Conservation (phyloP, 306 rosid genomes). For the Cicer arietinum region DNA sequence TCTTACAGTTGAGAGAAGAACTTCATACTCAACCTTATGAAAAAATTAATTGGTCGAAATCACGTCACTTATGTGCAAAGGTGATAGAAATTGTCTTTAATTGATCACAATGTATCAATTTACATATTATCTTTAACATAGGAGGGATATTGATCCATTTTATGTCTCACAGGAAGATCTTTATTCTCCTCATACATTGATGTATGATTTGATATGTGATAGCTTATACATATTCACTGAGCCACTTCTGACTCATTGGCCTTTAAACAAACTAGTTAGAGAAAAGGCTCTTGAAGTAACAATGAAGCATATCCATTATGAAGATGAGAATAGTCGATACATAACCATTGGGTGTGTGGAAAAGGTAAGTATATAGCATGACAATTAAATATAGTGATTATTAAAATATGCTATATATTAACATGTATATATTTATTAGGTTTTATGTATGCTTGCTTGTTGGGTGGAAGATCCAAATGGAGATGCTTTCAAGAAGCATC, state of each 20-base stretch:
- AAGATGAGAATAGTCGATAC: constrained; percentile 73
- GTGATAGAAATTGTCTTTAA: constrained; percentile 41
- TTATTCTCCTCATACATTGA: constrained; percentile 63
- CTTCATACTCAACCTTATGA: constrained; percentile 59
- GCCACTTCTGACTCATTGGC: constrained; percentile 79
- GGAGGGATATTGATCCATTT: neutral
- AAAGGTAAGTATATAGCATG: constrained; percentile 47
- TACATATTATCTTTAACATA: neutral
- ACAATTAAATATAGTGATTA: neutral
- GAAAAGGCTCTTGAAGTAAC: constrained; percentile 67
- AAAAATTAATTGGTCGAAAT: constrained; percentile 63
- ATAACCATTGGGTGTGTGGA: constrained; percentile 68
- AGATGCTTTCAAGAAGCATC: constrained; percentile 69
- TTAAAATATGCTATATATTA: neutral
- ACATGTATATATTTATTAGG: constrained; percentile 45
- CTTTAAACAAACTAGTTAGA: constrained; percentile 63
- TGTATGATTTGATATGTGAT: constrained; percentile 76
- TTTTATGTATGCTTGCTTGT: constrained; percentile 75
- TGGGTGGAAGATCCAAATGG: constrained; percentile 84
- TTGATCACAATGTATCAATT: neutral
- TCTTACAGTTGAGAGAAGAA: constrained; percentile 66
- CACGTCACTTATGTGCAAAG: constrained; percentile 69
- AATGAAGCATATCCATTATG: constrained; percentile 80
- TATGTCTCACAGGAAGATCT: constrained; percentile 61
- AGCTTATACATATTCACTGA: constrained; percentile 61